Percentiles rank a stretch among this genome's conserved stretches.
These are phyloP conservation scores for Cladosporium halotolerans DNA, from an alignment of 2,329 filamentous ascomycete species.

Conservation along the genomic window DNA sequence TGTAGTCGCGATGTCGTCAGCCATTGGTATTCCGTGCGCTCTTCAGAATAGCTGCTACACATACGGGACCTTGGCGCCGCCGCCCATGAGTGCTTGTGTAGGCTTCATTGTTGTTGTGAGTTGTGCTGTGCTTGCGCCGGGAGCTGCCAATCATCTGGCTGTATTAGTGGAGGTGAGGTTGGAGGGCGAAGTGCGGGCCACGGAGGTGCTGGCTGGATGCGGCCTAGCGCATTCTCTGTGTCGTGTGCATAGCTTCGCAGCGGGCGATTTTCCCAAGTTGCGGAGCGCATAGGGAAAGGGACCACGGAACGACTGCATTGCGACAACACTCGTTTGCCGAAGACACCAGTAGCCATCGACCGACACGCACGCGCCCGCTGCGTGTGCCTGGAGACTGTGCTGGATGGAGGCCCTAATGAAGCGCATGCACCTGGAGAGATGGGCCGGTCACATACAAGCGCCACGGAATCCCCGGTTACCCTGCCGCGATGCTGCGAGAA, in stretches of 20 bases:
- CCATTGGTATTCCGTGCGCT: slow-evolving; percentile 12
- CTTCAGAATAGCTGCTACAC: slow-evolving; percentile 20
- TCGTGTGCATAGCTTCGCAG: slow-evolving; percentile 8
- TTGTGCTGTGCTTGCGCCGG: slow-evolving; percentile 2
- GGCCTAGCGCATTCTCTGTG: slow-evolving; percentile 4
- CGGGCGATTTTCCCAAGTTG: slow-evolving; percentile 3
- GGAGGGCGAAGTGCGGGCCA: slow-evolving; percentile 5
- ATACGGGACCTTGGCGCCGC: slow-evolving; percentile 72
- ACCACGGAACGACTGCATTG: neutral
- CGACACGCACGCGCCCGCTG: slow-evolving; percentile 1
- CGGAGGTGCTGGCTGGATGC: slow-evolving; percentile 3
- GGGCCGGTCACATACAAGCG: slow-evolving; percentile 55
- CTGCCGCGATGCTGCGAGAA: neutral
- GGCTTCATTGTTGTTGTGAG: slow-evolving; percentile 24
- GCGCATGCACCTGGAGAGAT: slow-evolving; percentile 51
- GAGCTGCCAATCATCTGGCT: slow-evolving; percentile 10
- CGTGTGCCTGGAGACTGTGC: slow-evolving; percentile 7
- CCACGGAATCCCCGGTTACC: slow-evolving; percentile 42
- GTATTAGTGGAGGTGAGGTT: slow-evolving; percentile 17
- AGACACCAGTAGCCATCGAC: neutral
- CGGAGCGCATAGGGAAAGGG: slow-evolving; percentile 9
- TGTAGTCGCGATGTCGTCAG: slow-evolving; percentile 17
- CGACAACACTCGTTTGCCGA: slow-evolving; percentile 6
- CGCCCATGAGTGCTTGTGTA: slow-evolving; percentile 48
- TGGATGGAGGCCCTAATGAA: slow-evolving; percentile 25